phyloP scores from a whole-genome alignment of 805 yeast species.

The Brettanomyces anomalus region DNA sequence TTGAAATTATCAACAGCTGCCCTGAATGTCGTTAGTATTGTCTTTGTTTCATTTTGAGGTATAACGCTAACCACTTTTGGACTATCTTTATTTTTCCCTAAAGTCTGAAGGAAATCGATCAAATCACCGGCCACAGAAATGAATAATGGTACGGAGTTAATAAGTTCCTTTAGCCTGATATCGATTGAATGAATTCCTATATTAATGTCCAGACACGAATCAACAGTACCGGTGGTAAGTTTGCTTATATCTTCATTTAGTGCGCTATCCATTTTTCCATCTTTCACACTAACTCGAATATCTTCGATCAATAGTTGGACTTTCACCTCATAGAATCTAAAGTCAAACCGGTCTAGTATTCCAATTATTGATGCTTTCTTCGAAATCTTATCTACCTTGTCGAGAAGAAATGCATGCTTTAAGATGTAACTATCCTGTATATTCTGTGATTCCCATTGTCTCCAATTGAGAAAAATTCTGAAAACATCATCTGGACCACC shows the following conservation, averaged over 20 bases:
- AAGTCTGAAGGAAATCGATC: too few relatives aligned
- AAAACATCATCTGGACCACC: constrained; percentile 49
- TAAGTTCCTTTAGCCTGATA: too few relatives aligned
- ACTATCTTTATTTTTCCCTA: neutral
- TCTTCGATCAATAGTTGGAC: constrained; percentile 10
- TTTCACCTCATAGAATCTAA: constrained; percentile 16
- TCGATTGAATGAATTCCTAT: constrained; percentile 3
- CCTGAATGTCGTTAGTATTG: neutral
- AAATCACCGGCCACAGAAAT: too few relatives aligned
- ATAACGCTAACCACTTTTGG: neutral
- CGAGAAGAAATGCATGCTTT: constrained; percentile 35
- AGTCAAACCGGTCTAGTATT: constrained; percentile 6
- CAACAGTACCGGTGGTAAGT: constrained; percentile 10
- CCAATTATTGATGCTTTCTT: constrained; percentile 2
- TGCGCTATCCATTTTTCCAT: constrained; percentile 6
- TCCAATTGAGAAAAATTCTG: constrained; percentile 64
- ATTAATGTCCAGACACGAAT: constrained; percentile 13
- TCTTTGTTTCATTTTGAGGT: neutral
- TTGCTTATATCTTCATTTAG: constrained; percentile 10
- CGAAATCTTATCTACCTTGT: constrained; percentile 3
- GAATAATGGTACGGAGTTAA: too few relatives aligned
- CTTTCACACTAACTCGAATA: constrained; percentile 9
- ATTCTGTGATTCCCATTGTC: constrained; percentile 82
- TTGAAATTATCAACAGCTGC: constrained; percentile 10
- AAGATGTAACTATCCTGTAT: constrained; percentile 51